Evolutionary conservation across 108 stramenopile genomes (phyloP).

Genomic region (Nannochloropsis salina): DNA sequence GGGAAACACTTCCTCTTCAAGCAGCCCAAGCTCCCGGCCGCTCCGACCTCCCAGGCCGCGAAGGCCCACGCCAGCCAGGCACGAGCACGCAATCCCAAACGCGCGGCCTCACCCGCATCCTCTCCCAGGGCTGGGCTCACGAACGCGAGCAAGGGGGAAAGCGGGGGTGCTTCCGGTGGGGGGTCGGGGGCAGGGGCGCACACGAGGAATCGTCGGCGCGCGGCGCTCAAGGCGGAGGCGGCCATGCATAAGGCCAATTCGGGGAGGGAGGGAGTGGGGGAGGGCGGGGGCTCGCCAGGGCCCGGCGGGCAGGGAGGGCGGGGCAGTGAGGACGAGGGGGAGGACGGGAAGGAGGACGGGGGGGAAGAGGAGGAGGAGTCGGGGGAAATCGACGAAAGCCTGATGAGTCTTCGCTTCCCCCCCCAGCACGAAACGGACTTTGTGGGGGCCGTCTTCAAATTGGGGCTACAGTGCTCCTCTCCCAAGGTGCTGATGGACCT

Average conservation of each 20-base stretch:
- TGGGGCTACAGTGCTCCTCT: conserved; percentile 82
- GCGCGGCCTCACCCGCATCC: not conserved
- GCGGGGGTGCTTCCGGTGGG: not conserved
- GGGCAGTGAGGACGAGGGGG: too few species aligned
- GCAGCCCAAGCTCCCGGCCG: not conserved
- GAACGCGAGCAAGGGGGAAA: not conserved
- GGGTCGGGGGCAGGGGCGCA: not conserved
- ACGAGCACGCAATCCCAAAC: not conserved
- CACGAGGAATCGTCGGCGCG: not conserved
- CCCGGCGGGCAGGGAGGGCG: too few species aligned
- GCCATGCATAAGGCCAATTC: not conserved
- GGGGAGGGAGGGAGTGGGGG: not conserved
- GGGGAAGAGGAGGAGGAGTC: not conserved
- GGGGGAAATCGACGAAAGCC: not conserved
- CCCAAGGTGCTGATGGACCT: conserved; percentile 80
- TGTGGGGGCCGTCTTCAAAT: conserved; percentile 73
- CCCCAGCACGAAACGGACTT: not conserved
- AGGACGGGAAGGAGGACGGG: conserved; percentile 16
- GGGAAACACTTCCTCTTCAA: not conserved
- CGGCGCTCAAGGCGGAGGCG: not conserved
- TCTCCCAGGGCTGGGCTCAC: not conserved
- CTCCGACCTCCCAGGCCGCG: not conserved
- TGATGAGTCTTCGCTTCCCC: not conserved
- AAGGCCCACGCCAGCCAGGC: not conserved
- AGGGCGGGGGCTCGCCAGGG: conserved; percentile 18